Conservation (phyloP, 2,329 filamentous ascomycete species). For the Blumeria graminis region DNA sequence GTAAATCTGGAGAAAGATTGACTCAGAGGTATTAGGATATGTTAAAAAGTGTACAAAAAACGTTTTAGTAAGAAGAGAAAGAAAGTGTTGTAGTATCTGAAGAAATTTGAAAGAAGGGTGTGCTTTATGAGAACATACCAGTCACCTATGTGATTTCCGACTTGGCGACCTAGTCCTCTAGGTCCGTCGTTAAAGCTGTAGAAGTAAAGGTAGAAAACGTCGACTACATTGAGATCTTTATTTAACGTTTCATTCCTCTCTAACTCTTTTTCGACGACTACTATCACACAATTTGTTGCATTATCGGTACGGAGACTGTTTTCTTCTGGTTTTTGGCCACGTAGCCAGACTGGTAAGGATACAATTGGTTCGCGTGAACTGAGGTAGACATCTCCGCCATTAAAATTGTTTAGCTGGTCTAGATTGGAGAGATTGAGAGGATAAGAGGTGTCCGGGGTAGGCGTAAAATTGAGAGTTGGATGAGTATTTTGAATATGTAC, state of each 20-base stretch:
- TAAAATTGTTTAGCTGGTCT: conserved; percentile 19
- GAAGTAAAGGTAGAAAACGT: conserved; percentile 13
- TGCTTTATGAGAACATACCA: conserved; percentile 17
- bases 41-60: not conserved
- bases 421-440: conserved; percentile 22
- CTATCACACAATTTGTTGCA: conserved; percentile 33
- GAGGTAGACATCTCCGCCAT: conserved; percentile 19
- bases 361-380: conserved; percentile 20
- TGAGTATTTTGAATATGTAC: conserved; percentile 20
- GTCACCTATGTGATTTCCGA: conserved; percentile 29
- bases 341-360: conserved; percentile 20
- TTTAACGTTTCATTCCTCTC: conserved; percentile 18
- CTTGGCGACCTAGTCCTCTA: conserved; percentile 4
- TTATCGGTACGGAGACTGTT: conserved; percentile 20
- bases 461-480: conserved; percentile 19
- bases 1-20: not conserved
- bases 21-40: not conserved
- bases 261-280: conserved; percentile 43
- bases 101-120: not conserved
- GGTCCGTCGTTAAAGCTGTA: conserved; percentile 12
- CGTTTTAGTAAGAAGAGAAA: not conserved
- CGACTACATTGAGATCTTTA: conserved; percentile 20
- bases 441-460: conserved; percentile 14
- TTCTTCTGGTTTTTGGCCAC: conserved; percentile 23
- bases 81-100: not conserved